Evolutionary conservation across 78 protist species (phyloP).

Genomic region (Isochrysis galbana): DNA sequence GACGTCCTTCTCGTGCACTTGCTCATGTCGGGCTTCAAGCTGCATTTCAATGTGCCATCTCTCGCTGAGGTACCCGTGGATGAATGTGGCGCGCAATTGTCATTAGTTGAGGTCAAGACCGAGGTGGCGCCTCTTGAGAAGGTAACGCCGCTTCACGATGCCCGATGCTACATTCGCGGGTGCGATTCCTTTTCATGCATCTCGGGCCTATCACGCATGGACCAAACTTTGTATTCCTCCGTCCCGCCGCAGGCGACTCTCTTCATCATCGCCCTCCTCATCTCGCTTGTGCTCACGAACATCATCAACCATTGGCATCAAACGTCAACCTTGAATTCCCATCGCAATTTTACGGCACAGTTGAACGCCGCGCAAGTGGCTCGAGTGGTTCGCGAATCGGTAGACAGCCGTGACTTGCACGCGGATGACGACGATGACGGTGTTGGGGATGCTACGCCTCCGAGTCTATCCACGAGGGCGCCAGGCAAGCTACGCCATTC

Average conservation of each 20-base stretch:
- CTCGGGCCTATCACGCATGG: no score
- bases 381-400: no score
- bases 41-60: neutral
- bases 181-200: no score
- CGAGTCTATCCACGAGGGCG: neutral
- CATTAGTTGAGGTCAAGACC: neutral
- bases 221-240: no score
- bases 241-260: no score
- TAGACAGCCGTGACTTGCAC: no score
- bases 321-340: neutral
- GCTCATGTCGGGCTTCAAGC: neutral
- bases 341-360: neutral
- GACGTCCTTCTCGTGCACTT: neutral
- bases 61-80: neutral
- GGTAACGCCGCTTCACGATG: no score
- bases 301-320: neutral
- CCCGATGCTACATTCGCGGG: no score
- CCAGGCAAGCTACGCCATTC: neutral
- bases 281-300: neutral
- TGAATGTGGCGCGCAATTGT: neutral
- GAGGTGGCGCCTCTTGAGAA: neutral
- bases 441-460: neutral
- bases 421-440: no score
- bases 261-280: neutral
- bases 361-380: neutral